Evolutionary conservation across 345 rosid genomes (phyloP), one percentile per base, ranked within the genome.

Genomic region (Pistacia vera): DNA sequence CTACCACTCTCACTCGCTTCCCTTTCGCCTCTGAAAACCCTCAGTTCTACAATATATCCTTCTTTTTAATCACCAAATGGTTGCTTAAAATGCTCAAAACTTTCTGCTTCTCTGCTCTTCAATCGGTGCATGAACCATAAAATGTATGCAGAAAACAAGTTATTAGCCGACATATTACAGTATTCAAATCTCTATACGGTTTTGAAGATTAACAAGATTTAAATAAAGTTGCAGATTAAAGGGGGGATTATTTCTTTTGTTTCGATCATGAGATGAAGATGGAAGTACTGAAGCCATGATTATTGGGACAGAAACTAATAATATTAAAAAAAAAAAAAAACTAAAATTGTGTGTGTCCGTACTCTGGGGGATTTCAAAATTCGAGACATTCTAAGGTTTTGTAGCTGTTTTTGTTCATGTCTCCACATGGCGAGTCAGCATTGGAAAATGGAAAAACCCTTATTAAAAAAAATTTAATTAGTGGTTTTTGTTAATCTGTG

Each of bases 361-460:
- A 72, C 81, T 49, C 55, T 72, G 72, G 44, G 49, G 3, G 66
- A 25, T 30, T 73, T 14, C 74, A 18, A 51, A 48, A 44, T 60
- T 58, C 49, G 61, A 78, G 80, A 72, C 76, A 72, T 78, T 73
- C 81, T 51, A 71, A 46, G 52, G 52, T 44, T 41, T 41, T 41
- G 71, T 10, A 64, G 58, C 38, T 55, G 35, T 12, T 33, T 38
- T 35, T 7, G 65, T 22, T 64, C 81, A 49, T 51, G 44, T 25
- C 44, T 68, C 59, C 72, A 73, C 73, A 67, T 73, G 77, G 57
- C 60, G 49, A 33, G 57, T 77, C 70, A 52, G 54, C 38, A 48
- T 18, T 57, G 20, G 36, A 61, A 72, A 38, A 30, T 75, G 46
- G 18, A 52, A 54, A 46, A 3, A 16, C 41, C 35, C 56, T 41